These are phyloP conservation scores for Neonectria faginata DNA, from an alignment of 2,329 filamentous ascomycete genomes.

Conservation along the genomic window DNA sequence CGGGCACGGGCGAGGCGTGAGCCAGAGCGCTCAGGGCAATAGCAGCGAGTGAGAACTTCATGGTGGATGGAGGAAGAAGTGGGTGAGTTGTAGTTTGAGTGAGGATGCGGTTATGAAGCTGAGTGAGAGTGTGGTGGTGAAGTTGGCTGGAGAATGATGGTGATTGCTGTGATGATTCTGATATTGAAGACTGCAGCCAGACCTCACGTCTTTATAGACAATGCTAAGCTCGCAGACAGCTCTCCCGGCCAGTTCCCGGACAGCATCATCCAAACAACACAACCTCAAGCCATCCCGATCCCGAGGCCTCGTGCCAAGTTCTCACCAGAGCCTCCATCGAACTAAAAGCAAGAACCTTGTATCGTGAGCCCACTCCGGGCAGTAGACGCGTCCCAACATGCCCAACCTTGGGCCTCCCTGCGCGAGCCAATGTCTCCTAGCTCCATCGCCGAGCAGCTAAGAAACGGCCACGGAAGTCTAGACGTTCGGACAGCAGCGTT, in stretches of 20 bases:
- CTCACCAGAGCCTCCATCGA: background rate
- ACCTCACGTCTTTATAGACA: background rate
- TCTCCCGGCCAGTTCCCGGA: background rate
- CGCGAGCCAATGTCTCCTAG: background rate
- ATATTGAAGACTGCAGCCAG: background rate
- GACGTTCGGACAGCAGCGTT: background rate
- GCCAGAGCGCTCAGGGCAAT: conserved; percentile 39
- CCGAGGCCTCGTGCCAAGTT: background rate
- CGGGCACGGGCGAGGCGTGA: conserved; percentile 38
- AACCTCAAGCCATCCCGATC: background rate
- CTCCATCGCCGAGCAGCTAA: background rate
- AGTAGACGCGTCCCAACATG: background rate
- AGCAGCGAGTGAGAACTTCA: conserved; percentile 43
- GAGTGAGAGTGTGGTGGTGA: background rate
- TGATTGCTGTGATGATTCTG: conserved; percentile 18
- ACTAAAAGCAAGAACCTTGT: conserved; percentile 10
- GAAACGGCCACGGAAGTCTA: background rate
- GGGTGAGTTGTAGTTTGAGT: background rate
- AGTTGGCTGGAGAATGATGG: background rate
- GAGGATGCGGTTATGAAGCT: background rate
- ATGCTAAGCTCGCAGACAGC: background rate
- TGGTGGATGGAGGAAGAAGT: conserved; percentile 13
- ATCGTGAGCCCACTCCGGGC: background rate
- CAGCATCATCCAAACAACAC: background rate
- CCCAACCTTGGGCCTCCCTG: background rate